Evolutionary conservation across 768 basidiomycete genomes (phyloP), one percentile per base, ranked within the genome.

Genomic region (Xerocomellus dryophilus): DNA sequence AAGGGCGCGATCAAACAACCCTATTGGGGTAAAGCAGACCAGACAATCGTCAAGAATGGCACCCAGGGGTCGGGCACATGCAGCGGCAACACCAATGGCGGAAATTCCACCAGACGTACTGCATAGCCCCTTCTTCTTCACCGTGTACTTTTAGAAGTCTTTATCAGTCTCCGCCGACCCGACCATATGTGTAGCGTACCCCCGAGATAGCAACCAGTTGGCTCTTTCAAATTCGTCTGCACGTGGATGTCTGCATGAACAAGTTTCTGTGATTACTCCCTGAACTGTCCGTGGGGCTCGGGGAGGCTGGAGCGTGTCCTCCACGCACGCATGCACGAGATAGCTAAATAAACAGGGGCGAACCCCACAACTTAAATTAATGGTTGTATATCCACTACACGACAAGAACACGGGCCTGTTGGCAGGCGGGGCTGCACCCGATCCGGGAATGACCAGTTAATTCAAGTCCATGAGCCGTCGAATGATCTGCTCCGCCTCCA

Each of bases 401-500:
- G 17, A 61, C 5, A 48, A 7, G 7, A 44, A 55, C 38, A 49
- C 31, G 15, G 14, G n/a, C 25, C 23, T 9, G 29, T 29, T 20
- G 31, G 31, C 18, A 1, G n/a, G 25, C 7, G 23, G 9, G 4
- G 29, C 47, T 25, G 7, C 29, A 17, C 43, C 8, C 46, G 15
- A 42, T 15, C 51, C 47, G 15, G 27, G 34, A 40, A 42, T 17
- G 4, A 21, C 42, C n/a, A 31, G 15, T 18, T 46, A 61, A 21
- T n/a, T 40, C 36, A 20, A 36, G 39, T 12, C n/a, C 40, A 29
- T 31, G 23, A 65, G 31, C 35, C 34, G 54, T 17, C 43, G 62
- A 46, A 82, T 62, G 52, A 82, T 73, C 43, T 75, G 70, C 35
- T 70, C 71, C 21, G 77, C 79, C 69, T 92, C 90, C 15, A 78